Conservation (phyloP, 805 yeast genomes). For the Cyberlindnera mrakii region DNA sequence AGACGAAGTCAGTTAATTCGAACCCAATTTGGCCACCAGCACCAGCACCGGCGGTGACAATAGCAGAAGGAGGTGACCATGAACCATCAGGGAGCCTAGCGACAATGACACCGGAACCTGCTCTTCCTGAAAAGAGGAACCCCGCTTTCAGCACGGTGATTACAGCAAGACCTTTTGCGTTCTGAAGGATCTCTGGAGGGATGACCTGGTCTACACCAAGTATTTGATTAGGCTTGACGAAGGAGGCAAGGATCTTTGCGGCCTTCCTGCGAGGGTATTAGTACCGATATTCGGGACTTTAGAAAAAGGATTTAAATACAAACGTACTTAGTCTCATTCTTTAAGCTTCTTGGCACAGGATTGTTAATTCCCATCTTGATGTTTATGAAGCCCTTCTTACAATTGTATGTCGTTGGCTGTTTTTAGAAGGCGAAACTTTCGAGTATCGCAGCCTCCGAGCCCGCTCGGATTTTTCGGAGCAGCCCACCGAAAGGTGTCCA, state of each 20-base stretch:
- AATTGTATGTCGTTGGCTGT: no score
- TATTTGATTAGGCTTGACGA: constrained; percentile 90
- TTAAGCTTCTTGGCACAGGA: constrained; percentile 89
- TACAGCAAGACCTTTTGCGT: constrained; percentile 89
- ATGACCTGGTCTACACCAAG: constrained; percentile 84
- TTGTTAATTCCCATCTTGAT: constrained; percentile 71
- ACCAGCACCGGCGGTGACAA: constrained; percentile 96
- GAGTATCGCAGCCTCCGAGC: no score
- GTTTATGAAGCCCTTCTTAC: background rate
- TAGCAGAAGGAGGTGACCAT: constrained; percentile 98
- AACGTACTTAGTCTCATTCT: constrained; percentile 78
- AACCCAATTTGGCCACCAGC: constrained; percentile 98
- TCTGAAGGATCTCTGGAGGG: constrained; percentile 79
- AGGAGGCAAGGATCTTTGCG: constrained; percentile 83
- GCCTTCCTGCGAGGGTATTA: constrained; percentile 59
- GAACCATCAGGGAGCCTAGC: constrained; percentile 91
- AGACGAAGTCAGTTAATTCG: constrained; percentile 92
- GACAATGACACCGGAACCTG: constrained; percentile 94
- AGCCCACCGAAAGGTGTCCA: no score
- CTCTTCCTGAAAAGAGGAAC: constrained; percentile 91
- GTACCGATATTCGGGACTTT: constrained; percentile 11
- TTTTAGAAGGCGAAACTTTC: no score
- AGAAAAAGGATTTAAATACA: background rate
- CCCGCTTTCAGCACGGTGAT: constrained; percentile 97
- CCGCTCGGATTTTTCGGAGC: no score